phyloP scores from a whole-genome alignment of 148 eudicot species.

The Nepenthes gracilis region DNA sequence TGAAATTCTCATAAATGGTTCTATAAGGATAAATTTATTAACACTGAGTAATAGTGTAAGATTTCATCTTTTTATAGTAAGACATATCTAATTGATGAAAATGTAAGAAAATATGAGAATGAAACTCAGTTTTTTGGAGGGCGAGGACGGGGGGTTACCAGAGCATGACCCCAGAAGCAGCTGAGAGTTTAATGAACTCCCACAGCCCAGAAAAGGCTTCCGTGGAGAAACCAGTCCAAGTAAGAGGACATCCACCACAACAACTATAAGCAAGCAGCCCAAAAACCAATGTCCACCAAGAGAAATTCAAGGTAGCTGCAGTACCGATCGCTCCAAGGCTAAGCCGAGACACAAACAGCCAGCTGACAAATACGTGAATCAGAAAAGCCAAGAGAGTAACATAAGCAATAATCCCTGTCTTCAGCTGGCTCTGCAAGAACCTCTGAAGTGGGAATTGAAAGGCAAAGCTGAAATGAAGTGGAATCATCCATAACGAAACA shows the following conservation, averaged over 20 bases:
- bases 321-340: slow-evolving; percentile 45
- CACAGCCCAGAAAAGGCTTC: slow-evolving; percentile 22
- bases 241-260: slow-evolving; percentile 39
- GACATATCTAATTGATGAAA: no score
- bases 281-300: slow-evolving; percentile 42
- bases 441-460: slow-evolving; percentile 44
- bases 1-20: no score
- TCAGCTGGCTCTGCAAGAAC: slow-evolving; percentile 54
- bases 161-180: no score
- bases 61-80: no score
- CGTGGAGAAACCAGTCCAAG: slow-evolving; percentile 60
- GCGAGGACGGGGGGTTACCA: no score
- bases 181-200: no score
- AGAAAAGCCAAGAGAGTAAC: slow-evolving; percentile 23
- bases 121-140: no score
- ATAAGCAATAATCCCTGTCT: slow-evolving; percentile 36
- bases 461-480: slow-evolving; percentile 39
- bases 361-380: slow-evolving; percentile 37
- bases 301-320: slow-evolving; percentile 31
- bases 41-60: no score
- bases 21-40: no score
- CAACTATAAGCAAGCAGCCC: slow-evolving; percentile 27
- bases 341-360: slow-evolving; percentile 38
- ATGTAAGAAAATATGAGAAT: no score
- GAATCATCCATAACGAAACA: slow-evolving; percentile 24